Evolutionary conservation across 257 asterid species (phyloP).

Genomic region (Gentiana straminea): DNA sequence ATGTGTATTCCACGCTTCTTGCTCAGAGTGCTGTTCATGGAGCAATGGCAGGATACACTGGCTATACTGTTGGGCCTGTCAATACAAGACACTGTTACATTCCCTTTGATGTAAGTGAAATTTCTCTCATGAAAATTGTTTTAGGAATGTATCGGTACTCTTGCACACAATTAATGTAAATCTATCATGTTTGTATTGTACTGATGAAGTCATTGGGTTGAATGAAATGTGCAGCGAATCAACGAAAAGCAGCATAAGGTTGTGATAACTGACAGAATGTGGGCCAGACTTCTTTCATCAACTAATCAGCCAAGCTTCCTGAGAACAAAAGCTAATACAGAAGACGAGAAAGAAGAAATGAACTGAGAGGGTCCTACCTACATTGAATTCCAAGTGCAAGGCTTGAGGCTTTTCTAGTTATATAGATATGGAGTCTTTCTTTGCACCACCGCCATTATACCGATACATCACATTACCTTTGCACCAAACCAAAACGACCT

Average conservation of each 20-base stretch:
- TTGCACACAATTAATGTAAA: too few species aligned
- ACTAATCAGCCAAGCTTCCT: conserved; percentile 93
- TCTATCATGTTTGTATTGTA: neutral
- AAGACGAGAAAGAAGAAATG: conserved; percentile 16
- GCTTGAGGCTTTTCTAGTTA: too few species aligned
- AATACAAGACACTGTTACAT: conserved; percentile 65
- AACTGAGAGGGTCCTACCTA: conserved; percentile 5
- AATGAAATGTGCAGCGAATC: conserved; percentile 45
- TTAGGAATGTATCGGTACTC: too few species aligned
- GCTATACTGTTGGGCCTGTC: conserved; percentile 67
- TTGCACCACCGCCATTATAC: neutral
- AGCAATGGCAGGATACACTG: conserved; percentile 97
- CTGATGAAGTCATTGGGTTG: neutral
- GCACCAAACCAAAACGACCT: too few species aligned
- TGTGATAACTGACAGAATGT: conserved; percentile 94
- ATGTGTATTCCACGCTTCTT: conserved; percentile 85
- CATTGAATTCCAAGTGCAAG: neutral
- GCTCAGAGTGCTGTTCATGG: conserved; percentile 95
- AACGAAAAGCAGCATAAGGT: conserved; percentile 62
- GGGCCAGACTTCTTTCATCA: conserved; percentile 89
- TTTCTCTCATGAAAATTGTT: neutral
- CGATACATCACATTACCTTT: too few species aligned
- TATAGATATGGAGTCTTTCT: neutral
- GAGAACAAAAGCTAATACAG: conserved; percentile 19
- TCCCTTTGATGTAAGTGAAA: conserved; percentile 63